These are phyloP conservation scores for Monilinia polystroma DNA, from an alignment of 2,329 filamentous ascomycete species.

Conservation along the genomic window DNA sequence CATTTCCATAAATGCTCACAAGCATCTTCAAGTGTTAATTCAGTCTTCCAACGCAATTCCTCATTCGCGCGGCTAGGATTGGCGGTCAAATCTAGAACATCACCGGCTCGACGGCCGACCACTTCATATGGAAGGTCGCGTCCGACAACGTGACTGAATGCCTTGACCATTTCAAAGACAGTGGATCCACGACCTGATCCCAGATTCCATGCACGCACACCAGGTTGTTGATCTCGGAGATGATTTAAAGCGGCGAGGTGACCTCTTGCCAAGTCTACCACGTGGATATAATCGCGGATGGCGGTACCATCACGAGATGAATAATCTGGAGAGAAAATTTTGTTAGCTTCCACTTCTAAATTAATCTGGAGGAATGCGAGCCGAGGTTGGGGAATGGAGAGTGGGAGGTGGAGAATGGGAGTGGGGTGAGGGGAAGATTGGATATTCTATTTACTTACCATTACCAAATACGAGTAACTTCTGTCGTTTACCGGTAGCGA, in stretches of 20 bases:
- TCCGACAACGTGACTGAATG: slow-evolving; percentile 85
- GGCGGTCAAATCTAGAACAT: slow-evolving; percentile 92
- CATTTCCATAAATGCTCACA: slow-evolving; percentile 95
- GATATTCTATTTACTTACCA: slow-evolving; percentile 53
- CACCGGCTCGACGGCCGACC: slow-evolving; percentile 75
- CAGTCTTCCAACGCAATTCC: slow-evolving; percentile 90
- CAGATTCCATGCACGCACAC: slow-evolving; percentile 93
- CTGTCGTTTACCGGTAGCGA: slow-evolving; percentile 90
- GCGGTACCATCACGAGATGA: slow-evolving; percentile 84
- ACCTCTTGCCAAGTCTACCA: slow-evolving; percentile 82
- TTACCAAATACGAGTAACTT: slow-evolving; percentile 94
- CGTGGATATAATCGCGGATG: slow-evolving; percentile 98
- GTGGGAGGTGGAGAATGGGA: background rate
- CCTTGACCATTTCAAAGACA: slow-evolving; percentile 95
- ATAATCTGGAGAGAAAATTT: slow-evolving; percentile 67
- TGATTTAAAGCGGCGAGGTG: slow-evolving; percentile 89
- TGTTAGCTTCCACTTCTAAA: slow-evolving; percentile 22
- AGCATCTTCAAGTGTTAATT: slow-evolving; percentile 86
- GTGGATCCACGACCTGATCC: slow-evolving; percentile 93
- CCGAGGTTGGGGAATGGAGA: background rate
- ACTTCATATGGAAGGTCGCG: slow-evolving; percentile 85
- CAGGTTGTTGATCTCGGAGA: slow-evolving; percentile 78
- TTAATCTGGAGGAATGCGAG: background rate
- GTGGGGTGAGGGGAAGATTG: background rate
- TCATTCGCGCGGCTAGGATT: slow-evolving; percentile 83